A percentile compares a stretch with the other conserved stretches of the same genome.
phyloP scores from a whole-genome alignment of 2,329 filamentous ascomycete species.

The Cercospora sp. region DNA sequence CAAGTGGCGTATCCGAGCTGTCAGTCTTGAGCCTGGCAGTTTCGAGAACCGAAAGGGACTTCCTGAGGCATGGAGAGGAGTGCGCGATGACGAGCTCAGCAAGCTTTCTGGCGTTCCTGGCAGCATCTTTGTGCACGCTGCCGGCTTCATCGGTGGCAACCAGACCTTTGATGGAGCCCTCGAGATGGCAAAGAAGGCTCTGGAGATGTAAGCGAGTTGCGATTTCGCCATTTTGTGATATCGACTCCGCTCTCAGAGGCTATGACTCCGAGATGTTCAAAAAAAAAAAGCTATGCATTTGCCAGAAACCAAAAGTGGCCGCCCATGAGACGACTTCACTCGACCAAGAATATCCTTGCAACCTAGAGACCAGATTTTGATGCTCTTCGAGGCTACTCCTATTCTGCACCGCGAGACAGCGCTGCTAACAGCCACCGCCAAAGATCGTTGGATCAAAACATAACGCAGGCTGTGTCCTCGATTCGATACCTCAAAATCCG shows the following conservation, averaged over 20 bases:
- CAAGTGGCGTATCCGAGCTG: conserved; percentile 93
- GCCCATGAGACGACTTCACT: not conserved
- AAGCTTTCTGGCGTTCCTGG: conserved; percentile 67
- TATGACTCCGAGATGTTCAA: not conserved
- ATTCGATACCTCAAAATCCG: not conserved
- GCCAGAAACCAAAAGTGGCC: not conserved
- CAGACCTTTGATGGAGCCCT: conserved; percentile 85
- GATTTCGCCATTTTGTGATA: not conserved
- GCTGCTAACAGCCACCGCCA: not conserved
- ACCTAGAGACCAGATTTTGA: not conserved
- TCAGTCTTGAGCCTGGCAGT: conserved; percentile 79
- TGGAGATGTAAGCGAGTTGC: conserved; percentile 45
- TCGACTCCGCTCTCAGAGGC: not conserved
- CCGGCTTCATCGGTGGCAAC: conserved; percentile 95
- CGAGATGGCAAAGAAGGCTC: conserved; percentile 78
- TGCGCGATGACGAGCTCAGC: conserved; percentile 82
- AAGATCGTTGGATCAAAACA: not conserved
- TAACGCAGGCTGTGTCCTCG: not conserved
- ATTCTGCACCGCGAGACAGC: not conserved
- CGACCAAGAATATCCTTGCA: not conserved
- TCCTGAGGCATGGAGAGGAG: conserved; percentile 87
- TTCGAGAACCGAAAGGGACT: conserved; percentile 91
- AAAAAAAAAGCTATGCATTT: not conserved
- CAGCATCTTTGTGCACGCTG: conserved; percentile 89
- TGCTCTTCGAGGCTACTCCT: not conserved